Evolutionary conservation across 768 basidiomycete species (phyloP), one percentile per base, ranked within the genome.

Genomic region (Neoboletus brunneissimus): DNA sequence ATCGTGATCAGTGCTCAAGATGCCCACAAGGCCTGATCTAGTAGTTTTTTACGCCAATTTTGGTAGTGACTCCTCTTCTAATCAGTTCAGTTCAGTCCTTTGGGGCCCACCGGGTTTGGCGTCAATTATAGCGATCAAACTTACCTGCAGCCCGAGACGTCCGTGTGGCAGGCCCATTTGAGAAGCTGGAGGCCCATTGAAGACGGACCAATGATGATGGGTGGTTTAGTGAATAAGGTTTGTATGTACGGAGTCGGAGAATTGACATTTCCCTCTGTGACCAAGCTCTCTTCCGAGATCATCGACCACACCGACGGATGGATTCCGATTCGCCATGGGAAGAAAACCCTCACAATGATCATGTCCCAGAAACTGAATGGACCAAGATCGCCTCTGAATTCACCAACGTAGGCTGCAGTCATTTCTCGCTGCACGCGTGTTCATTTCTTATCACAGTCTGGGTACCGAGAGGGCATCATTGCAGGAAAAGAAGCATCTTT

Each of bases 391-490:
- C 87, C 1, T 77, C 79, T 1, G 81, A 84, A 35, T 91, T 90
- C 68, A 86, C 84, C 20, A 89, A 87, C 64, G 89, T 89, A 71
- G 47, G 78, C 55, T 11, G 8, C 35, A 6, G 15, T 52, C 44
- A 7, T 22, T 9, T 48, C 25, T 20, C 35, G 42, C 54, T n/a
- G 11, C 22, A 48, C 45, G 23, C 44, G 3, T 23, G 35, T 29
- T 60, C 51, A 57, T 41, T 32, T 46, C 16, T 40, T 11, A 35
- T 51, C 46, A 10, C 46, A 97, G 96, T 85, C 85, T 18, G 96
- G 96, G 2, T 98, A 98, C 67, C 85, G 96, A n/a, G 95, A 98
- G 73, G 96, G 96, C 7, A 96, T 98, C 64, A 89, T 87, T 0
- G 85, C 88, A 5, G 96, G 96, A 4, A 98, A 98, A 70, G 89